Conservation (phyloP, 495 filamentous ascomycete genomes). For the Neurospora intermedia region DNA sequence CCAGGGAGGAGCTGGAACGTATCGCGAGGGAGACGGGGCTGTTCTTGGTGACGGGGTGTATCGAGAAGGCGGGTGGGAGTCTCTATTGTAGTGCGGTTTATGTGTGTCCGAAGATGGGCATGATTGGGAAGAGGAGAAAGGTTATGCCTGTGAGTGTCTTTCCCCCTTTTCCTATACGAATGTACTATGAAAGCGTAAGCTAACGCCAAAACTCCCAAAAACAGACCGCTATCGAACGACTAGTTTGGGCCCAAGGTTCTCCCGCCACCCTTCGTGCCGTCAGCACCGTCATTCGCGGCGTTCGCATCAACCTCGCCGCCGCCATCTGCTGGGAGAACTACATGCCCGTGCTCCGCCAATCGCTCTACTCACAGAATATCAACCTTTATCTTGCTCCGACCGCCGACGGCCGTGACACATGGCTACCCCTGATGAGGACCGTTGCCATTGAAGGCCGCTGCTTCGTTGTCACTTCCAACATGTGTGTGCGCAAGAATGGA, state of each 20-base stretch:
- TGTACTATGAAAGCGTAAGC: neutral
- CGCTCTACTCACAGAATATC: conserved; percentile 82
- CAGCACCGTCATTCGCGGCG: conserved; percentile 66
- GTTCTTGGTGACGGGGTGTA: conserved; percentile 66
- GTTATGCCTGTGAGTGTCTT: conserved; percentile 61
- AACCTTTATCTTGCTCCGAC: conserved; percentile 90
- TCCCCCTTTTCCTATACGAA: neutral
- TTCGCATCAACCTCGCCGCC: conserved; percentile 65
- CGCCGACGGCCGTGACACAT: conserved; percentile 75
- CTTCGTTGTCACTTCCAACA: conserved; percentile 81
- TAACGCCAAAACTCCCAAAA: neutral
- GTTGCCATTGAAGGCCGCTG: conserved; percentile 70
- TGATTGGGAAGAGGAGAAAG: conserved; percentile 82
- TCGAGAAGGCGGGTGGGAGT: conserved; percentile 71
- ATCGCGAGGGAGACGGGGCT: conserved; percentile 66
- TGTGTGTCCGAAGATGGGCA: conserved; percentile 61
- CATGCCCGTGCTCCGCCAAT: conserved; percentile 69
- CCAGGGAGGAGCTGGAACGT: conserved; percentile 65
- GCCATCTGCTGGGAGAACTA: conserved; percentile 98
- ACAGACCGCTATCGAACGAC: conserved; percentile 66
- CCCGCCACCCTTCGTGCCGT: conserved; percentile 72
- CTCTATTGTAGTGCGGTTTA: conserved; percentile 80
- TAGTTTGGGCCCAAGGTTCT: conserved; percentile 86
- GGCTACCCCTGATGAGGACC: conserved; percentile 74
- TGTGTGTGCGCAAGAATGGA: conserved; percentile 46